A percentile compares a stretch with the other conserved stretches of the same genome.
phyloP scores from a whole-genome alignment of 1,284 basidiomycete species.

The Moniliophthora roreri region DNA sequence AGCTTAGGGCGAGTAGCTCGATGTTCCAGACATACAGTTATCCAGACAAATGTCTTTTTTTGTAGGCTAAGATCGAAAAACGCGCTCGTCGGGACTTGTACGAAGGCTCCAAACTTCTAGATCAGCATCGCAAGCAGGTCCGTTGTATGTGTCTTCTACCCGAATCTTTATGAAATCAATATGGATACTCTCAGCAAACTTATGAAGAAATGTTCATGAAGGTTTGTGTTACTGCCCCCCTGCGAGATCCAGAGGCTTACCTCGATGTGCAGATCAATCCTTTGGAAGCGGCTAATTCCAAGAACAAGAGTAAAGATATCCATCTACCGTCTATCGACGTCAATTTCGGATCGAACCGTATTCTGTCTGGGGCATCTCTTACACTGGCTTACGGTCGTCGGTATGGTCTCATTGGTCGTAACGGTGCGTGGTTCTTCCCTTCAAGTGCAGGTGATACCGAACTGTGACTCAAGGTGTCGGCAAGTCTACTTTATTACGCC shows the following conservation, averaged over 20 bases:
- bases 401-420: constrained; percentile 85
- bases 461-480: constrained; percentile 69
- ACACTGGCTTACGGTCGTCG: constrained; percentile 89
- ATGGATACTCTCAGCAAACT: constrained; percentile 60
- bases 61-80: constrained; percentile 94
- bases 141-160: constrained; percentile 14
- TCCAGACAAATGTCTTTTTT: constrained; percentile 3
- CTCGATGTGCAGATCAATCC: constrained; percentile 78
- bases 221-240: constrained; percentile 30
- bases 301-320: constrained; percentile 97
- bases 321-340: constrained; percentile 96
- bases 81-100: constrained; percentile 87
- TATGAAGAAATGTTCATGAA: constrained; percentile 99
- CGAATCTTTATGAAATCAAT: constrained; percentile 13
- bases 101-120: constrained; percentile 94
- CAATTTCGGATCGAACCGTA: constrained; percentile 91
- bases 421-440: constrained; percentile 43
- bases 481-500: constrained; percentile 95
- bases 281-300: constrained; percentile 78
- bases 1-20: constrained; percentile 67
- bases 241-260: background rate
- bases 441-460: background rate
- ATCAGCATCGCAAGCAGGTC: constrained; percentile 89
- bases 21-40: background rate
- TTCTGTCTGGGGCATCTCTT: constrained; percentile 85